Conservation (phyloP, 2,329 filamentous ascomycete genomes). For the Cladosporium sp. region DNA sequence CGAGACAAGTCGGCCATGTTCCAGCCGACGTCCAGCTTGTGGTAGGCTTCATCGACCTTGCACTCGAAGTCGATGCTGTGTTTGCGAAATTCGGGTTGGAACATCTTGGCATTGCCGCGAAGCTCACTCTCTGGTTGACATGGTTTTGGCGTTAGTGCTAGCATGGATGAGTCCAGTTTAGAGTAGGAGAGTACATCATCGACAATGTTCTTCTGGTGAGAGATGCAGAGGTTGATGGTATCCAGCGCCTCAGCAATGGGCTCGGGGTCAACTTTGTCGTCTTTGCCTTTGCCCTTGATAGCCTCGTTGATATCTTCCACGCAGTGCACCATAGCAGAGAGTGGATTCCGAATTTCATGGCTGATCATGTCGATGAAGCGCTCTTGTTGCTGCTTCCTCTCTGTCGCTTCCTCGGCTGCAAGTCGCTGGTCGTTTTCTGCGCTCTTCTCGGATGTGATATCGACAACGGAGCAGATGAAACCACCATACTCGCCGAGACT, state of each 20-base stretch:
- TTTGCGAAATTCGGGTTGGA: slow-evolving; percentile 26
- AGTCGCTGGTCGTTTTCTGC: slow-evolving; percentile 40
- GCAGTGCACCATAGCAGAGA: slow-evolving; percentile 39
- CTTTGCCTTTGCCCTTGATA: slow-evolving; percentile 16
- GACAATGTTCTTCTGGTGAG: slow-evolving; percentile 46
- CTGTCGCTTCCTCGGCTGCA: slow-evolving; percentile 35
- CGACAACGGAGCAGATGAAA: slow-evolving; percentile 44
- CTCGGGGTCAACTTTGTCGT: slow-evolving; percentile 14
- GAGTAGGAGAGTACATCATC: slow-evolving; percentile 45
- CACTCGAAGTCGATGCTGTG: slow-evolving; percentile 23
- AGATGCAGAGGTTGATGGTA: slow-evolving; percentile 43
- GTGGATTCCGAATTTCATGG: slow-evolving; percentile 29
- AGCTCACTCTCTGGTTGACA: slow-evolving; percentile 17
- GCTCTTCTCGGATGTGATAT: slow-evolving; percentile 44
- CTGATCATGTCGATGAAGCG: slow-evolving; percentile 42
- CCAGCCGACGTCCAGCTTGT: slow-evolving; percentile 19
- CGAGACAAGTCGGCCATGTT: slow-evolving; percentile 24
- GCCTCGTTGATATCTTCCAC: slow-evolving; percentile 40
- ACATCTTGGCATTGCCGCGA: slow-evolving; percentile 30
- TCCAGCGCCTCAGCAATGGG: slow-evolving; percentile 20
- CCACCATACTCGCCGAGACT: slow-evolving; percentile 35
- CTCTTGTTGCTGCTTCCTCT: slow-evolving; percentile 34
- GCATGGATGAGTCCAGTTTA: slow-evolving; percentile 43
- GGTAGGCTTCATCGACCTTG: slow-evolving; percentile 11
- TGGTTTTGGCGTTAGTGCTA: slow-evolving; percentile 28